Percentiles rank a stretch among this genome's conserved stretches.
Evolutionary conservation across 176 grass and related monocot genomes (phyloP).

Genomic region (Chrysopogon serrulatus): DNA sequence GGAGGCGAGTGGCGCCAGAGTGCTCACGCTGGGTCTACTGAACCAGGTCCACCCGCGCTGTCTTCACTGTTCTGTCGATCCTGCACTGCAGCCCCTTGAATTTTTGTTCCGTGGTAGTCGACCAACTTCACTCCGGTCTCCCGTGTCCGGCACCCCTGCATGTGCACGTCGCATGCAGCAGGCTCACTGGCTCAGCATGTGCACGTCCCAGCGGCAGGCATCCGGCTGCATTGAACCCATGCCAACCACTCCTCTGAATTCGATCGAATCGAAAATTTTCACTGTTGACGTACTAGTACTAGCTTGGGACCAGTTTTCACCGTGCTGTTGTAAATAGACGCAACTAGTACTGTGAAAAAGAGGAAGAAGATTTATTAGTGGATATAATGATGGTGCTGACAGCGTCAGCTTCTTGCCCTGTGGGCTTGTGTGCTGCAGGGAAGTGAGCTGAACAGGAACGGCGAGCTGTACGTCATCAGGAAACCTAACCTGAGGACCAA

Average conservation of each 20-base stretch:
- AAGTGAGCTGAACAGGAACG: constrained; percentile 42
- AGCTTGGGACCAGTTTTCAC: no score
- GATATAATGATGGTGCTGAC: background rate
- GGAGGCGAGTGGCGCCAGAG: constrained; percentile 49
- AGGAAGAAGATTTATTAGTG: background rate
- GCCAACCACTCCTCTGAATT: background rate
- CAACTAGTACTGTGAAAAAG: background rate
- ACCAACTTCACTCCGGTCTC: background rate
- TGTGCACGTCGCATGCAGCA: background rate
- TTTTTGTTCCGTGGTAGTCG: background rate
- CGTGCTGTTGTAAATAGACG: background rate
- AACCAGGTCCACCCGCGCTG: constrained; percentile 61
- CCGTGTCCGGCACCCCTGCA: background rate
- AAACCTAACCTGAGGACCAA: constrained; percentile 39
- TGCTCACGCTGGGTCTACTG: constrained; percentile 54
- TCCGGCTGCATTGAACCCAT: background rate
- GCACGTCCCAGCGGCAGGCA: background rate
- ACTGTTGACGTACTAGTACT: no score
- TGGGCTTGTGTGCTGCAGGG: constrained; percentile 1
- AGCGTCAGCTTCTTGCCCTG: background rate
- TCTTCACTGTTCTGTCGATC: background rate
- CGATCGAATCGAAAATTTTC: background rate
- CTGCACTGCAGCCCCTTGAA: background rate
- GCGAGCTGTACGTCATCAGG: constrained; percentile 47
- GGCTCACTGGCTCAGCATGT: no score